Percentiles rank a stretch among this genome's conserved stretches.
Conservation (phyloP, 371 early-diverging fungal species). For the Haplosporangium sp. region DNA sequence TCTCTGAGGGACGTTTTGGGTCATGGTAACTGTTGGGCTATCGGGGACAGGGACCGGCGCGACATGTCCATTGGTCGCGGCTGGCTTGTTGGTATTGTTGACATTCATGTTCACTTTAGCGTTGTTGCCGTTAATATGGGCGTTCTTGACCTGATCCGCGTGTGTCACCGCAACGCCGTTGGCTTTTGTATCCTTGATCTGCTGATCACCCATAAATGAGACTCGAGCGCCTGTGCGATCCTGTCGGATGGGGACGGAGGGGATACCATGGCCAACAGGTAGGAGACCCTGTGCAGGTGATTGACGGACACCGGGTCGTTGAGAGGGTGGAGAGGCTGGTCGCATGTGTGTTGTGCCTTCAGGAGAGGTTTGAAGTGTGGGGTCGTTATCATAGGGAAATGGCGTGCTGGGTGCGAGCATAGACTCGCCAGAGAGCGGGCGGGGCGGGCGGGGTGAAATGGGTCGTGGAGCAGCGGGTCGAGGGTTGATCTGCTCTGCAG, state of each 20-base stretch:
- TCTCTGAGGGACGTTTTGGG: not conserved
- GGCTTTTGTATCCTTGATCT: conserved; percentile 8
- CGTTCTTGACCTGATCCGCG: conserved; percentile 4
- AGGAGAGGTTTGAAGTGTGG: conserved; percentile 14
- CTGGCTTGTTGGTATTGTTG: not conserved
- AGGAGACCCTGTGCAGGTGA: conserved; percentile 18
- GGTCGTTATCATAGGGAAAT: conserved; percentile 21
- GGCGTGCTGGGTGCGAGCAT: conserved; percentile 25
- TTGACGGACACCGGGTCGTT: conserved; percentile 17
- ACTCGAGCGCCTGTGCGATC: conserved; percentile 29
- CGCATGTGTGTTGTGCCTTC: conserved; percentile 25
- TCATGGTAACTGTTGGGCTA: conserved; percentile 27
- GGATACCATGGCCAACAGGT: conserved; percentile 18
- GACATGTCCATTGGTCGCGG: conserved; percentile 10
- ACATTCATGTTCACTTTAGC: not conserved
- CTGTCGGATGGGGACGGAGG: conserved; percentile 28
- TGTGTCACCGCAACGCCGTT: not conserved
- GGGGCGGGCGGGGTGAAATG: conserved; percentile 15
- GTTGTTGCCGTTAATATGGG: not conserved
- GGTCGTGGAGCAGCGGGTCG: conserved; percentile 14
- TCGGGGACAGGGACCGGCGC: conserved; percentile 21
- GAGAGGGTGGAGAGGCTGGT: conserved; percentile 27
- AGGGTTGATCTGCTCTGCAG: conserved; percentile 5
- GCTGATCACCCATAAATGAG: conserved; percentile 18
- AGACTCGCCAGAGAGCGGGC: conserved; percentile 26